Evolutionary conservation across 805 yeast species (phyloP), one percentile per base, ranked within the genome.

Genomic region (Torulaspora microellipsoides): DNA sequence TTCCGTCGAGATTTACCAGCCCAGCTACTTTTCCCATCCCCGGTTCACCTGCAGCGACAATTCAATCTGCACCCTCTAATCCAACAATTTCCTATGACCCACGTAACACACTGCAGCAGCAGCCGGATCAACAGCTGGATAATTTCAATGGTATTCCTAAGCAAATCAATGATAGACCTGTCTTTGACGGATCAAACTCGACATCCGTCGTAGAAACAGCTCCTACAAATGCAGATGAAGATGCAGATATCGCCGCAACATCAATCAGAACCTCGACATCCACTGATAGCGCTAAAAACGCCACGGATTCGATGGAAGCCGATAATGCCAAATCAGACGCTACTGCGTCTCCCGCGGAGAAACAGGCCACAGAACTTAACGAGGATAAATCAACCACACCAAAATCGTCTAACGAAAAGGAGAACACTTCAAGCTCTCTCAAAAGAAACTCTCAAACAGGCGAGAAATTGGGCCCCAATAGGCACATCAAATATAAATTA

Each of bases 401-500:
- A 11, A 29, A 35, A 27, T 25, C 39, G 11, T n/a, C 34, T 15
- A 29, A 35, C 29, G 44, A 36, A 27, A 38, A 17, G 27, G 45
- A 32, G 10, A 9, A 34, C 23, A 27, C 10, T 6, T 27, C 49
- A 23, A 15, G 12, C 15, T n/a, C 32, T 25, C 31, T 13, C 30
- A 34, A 35, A 23, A 39, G 31, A 15, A 36, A 20, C 11, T 17
- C 42, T 7, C 42, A 38, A 15, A 34, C 20, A 4, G 43, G 40
- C 31, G 50, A 42, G 14, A 36, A 47, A 32, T 17, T 47, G 15
- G 56, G 60, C 2, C 62, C 62, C 10, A 59, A 60, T 37, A 54
- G 54, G 17, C 55, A 51, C 30, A 59, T 65, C 40, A 65, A 65
- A 36, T 65, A 65, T 40, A 65, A 64, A 44, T 47, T 65, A 6